phyloP scores from a whole-genome alignment of 1,284 basidiomycete species.

The Sanghuangporus sanghuang region DNA sequence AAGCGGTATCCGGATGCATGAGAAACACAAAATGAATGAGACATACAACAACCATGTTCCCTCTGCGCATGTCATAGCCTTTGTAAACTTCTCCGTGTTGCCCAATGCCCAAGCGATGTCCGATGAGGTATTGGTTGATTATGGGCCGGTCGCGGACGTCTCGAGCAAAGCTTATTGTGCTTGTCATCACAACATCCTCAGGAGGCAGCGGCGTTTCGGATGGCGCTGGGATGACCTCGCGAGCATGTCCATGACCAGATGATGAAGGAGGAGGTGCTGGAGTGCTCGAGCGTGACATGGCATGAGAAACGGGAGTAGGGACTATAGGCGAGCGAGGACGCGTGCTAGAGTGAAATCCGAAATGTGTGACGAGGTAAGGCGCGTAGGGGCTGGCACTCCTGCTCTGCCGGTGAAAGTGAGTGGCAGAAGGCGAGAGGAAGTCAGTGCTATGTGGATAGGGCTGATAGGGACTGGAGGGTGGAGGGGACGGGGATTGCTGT shows the following conservation, averaged over 20 bases:
- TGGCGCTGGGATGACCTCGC: background rate
- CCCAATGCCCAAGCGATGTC: constrained; percentile 66
- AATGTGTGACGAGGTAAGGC: constrained; percentile 9
- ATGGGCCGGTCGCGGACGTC: constrained; percentile 36
- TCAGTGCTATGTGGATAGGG: background rate
- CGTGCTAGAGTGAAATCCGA: constrained; percentile 1
- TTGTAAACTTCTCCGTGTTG: constrained; percentile 81
- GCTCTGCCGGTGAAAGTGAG: background rate
- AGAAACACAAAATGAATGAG: constrained; percentile 12
- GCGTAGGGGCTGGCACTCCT: constrained; percentile 2
- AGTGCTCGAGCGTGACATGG: constrained; percentile 1
- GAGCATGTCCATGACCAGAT: constrained; percentile 4
- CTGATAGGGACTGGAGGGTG: background rate
- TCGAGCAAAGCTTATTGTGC: constrained; percentile 36
- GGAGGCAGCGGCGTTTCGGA: constrained; percentile 31
- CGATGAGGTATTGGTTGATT: constrained; percentile 79
- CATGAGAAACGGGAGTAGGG: constrained; percentile 9
- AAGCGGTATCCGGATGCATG: background rate
- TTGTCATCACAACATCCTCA: constrained; percentile 57
- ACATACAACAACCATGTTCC: constrained; percentile 37
- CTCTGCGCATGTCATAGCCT: constrained; percentile 51
- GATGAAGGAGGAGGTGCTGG: background rate
- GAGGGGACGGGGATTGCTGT: constrained; percentile 1
- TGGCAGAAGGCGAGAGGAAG: background rate
- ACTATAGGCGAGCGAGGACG: constrained; percentile 6